Base-by-base conservation (phyloP, 768 basidiomycete genomes). In the Suillus decipiens region DNA sequence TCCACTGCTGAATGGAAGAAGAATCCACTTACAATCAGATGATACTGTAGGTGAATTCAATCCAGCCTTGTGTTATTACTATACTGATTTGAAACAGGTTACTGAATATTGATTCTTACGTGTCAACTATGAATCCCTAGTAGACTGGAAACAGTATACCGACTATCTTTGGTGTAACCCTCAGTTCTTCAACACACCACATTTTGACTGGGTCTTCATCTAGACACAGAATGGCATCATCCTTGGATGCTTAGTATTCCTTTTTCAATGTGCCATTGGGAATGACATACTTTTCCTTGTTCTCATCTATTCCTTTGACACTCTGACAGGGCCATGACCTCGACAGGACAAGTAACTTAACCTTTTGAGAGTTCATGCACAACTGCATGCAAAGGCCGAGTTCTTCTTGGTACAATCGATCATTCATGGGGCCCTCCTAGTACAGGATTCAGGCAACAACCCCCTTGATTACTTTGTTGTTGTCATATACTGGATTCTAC, bases 141-240 rank as follows among this genome's bases (percentile, higher is more conserved):
- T 73, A 14, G 68, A 73, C 66, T 78, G 76, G 76, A 53, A 63
- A 9, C 54, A 64, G 8, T 65, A 67, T 17, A 67, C 65, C 1
- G 68, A 78, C 59, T 68, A 71, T 45, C 64, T 79, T 1, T 63
- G 67, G 8, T 73, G 72, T 47, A 75, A 69, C 50, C 73, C 74
- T n/a, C 59, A 55, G 0, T 79, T 78, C 61, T 68, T 73, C 56
- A 50, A 67, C 8, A 24, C 56, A 0, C 69, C 73, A 10, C 70
- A 66, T 1, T 76, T 71, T 61, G 72, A 75, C 61, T 73, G 39
- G 57, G 71, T 78, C 17, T 63, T 78, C 34, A 53, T 76, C 42
- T n/a, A 73, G 7, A 67, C 67, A 2, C 19, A 58, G 2, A 51
- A 39, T 1, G 2, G 54, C 11, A 59, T 63, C 37, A 62, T 58